phyloP scores from a whole-genome alignment of 179 eudicot species.

The Corrigiola litoralis region DNA sequence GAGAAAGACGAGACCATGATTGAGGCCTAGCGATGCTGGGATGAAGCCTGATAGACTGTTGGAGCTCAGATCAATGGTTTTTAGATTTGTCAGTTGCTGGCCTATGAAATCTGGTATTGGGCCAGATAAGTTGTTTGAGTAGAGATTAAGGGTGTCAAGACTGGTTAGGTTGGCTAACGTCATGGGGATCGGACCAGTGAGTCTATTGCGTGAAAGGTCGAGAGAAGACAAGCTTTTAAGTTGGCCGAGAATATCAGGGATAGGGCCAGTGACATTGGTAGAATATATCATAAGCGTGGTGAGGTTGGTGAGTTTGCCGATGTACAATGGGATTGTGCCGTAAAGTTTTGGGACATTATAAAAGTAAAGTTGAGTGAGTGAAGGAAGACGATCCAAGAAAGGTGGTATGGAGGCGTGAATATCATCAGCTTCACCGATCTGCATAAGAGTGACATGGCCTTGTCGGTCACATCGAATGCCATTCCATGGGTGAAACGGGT shows the following conservation, averaged over 20 bases:
- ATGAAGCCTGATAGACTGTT: conserved; percentile 11
- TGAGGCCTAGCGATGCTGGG: conserved; percentile 3
- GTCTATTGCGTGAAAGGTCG: neutral
- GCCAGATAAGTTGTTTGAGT: conserved; percentile 14
- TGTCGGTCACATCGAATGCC: neutral
- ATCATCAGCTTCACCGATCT: neutral
- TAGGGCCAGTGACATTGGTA: conserved; percentile 6
- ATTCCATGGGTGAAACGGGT: neutral
- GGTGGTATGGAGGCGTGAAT: neutral
- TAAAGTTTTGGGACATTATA: neutral
- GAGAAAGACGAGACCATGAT: neutral
- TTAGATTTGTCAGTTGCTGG: neutral
- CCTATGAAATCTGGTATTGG: conserved; percentile 3
- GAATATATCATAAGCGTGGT: neutral
- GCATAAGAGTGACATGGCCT: neutral
- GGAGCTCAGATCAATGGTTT: neutral
- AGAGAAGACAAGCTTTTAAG: neutral
- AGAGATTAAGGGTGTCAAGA: neutral
- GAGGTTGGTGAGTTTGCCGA: conserved; percentile 5
- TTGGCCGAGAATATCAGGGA: neutral
- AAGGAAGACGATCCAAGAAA: neutral
- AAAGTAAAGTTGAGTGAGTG: neutral
- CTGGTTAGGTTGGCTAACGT: neutral
- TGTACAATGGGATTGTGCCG: conserved; percentile 1
- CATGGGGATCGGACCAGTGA: conserved; percentile 11